Base-by-base conservation (phyloP, 805 yeast species). In the Ogataea pignaliae region DNA sequence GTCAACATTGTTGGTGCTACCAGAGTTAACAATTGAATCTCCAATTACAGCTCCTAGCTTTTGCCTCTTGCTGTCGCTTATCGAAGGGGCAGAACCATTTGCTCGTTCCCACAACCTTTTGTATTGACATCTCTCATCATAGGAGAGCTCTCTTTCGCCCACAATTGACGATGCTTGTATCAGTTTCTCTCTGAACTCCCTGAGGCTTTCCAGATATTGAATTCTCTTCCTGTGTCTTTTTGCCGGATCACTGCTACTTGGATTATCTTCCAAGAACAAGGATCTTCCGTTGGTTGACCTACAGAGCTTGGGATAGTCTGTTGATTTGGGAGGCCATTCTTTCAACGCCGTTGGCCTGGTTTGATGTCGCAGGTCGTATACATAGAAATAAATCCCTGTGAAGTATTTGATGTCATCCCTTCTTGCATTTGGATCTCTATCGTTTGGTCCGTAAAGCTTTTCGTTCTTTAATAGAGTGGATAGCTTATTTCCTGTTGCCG, bases 381-480 rank as follows among this genome's bases (percentile, higher is more conserved):
- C 83, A 51, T 84, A 81, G 26, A 88, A 68, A 63, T 82, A 88
- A 7, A 83, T 79, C 33, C 83, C 81, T 40, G 81, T 81, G 63
- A 93, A 87, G 61, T 86, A 86, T 57, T 83, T 82, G 56, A 85
- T 77, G 60, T 91, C 97, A 54, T 87, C 96, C 44, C 96, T 72
- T 52, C 76, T 81, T 2, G 95, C 93, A 49, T 73, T 76, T 11
- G 95, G 93, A 61, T 90, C 97, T 52, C 96, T 77, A 62, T 90
- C 97, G 32, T 84, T 76, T 0, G 96, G 85, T 11, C 97, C 97
- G 60, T 79, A 81, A 12, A 87, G 65, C 56, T 87, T 87, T 59
- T 93, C 99, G 57, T 88, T 89, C 50, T 82, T 81, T 54, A 91
- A 73, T 50, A 91, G 70, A 39, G 83, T 78, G 3, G 83, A 75